Base-by-base conservation (phyloP, 352 stramenopile species). In the Phytophthora citrophthora region DNA sequence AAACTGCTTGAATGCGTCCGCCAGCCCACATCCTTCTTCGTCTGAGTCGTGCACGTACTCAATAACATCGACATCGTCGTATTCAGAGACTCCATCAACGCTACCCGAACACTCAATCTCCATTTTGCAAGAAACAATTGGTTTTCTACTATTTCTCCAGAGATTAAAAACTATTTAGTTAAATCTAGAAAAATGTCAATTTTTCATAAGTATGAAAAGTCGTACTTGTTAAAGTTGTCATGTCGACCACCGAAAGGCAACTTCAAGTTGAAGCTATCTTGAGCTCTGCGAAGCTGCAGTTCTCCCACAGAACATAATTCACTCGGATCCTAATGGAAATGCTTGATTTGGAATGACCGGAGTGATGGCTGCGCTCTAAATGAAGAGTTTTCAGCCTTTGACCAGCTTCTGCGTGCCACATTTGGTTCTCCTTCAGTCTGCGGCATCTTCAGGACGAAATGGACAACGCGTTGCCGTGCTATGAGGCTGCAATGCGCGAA, bases 1-100 rank as follows among this genome's bases (percentile, higher is more conserved):
- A 66, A 89, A 89, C 56, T 75, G 70, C 56, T 74, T 68, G 49
- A 89, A 89, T 8, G 77, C 73, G 27, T 86, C 73, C 7, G 82
- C 65, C 36, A 89, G 40, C 10, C 60, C 62, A 18, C 53, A 68
- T 15, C 39, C 70, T 44, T 61, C 60, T 16, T 67, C 69, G 8
- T 65, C 65, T 20, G 54, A 63, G 52, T 41, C 27, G 50, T 48
- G 16, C 1, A 11, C 7, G n/a, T 53, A 59, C 5, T 44, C 32
- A 5, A 53, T 52, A 20, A 5, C 20, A 24, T 26, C 20, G 10
- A 16, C 1, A 31, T 69, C 32, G 10, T 64, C 54, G 18, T 46
- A 46, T 50, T 59, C 60, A 32, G 45, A 62, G 53, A 36, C 26
- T 38, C 13, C 51, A 44, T 68, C 54, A 10, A 41, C 16, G 38